Evolutionary conservation across 108 stramenopile genomes (phyloP).

Genomic region (Cyclotella cryptica): DNA sequence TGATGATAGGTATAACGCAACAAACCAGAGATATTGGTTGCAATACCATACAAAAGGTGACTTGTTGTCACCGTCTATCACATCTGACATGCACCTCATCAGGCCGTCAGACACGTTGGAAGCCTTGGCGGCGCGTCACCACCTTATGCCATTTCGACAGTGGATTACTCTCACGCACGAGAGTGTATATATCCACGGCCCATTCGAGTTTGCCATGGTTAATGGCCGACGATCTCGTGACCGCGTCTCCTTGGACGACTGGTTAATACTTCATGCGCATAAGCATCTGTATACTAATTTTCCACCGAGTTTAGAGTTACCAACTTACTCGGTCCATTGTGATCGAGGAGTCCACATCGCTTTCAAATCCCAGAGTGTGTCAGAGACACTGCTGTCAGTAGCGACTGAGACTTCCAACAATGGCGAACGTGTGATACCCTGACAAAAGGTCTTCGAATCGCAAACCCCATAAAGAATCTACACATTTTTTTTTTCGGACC

Average conservation of each 20-base stretch:
- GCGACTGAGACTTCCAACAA: too few species aligned
- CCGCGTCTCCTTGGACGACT: conserved; percentile 1
- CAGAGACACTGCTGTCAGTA: too few species aligned
- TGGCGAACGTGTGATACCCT: too few species aligned
- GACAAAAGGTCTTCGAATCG: too few species aligned
- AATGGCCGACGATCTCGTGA: conserved; percentile 14
- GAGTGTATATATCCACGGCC: conserved; percentile 20
- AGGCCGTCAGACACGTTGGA: conserved; percentile 2
- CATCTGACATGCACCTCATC: not conserved
- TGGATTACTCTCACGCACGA: conserved; percentile 11
- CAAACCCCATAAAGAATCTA: too few species aligned
- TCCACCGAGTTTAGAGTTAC: not conserved
- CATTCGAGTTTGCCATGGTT: conserved; percentile 22
- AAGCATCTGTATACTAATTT: conserved; percentile 3
- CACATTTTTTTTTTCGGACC: too few species aligned
- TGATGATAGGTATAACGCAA: conserved; percentile 9
- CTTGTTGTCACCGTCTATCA: not conserved
- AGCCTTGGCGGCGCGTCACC: not conserved
- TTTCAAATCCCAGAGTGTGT: too few species aligned
- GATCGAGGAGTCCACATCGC: conserved; percentile 13
- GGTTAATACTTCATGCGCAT: not conserved
- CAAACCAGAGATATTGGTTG: conserved; percentile 25
- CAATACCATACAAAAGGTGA: conserved; percentile 22
- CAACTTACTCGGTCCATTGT: conserved; percentile 17
- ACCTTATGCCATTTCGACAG: not conserved